Evolutionary conservation across 192 early-diverging fungal species (phyloP), one percentile per base, ranked within the genome.

Genomic region (Backusella psychrophila): DNA sequence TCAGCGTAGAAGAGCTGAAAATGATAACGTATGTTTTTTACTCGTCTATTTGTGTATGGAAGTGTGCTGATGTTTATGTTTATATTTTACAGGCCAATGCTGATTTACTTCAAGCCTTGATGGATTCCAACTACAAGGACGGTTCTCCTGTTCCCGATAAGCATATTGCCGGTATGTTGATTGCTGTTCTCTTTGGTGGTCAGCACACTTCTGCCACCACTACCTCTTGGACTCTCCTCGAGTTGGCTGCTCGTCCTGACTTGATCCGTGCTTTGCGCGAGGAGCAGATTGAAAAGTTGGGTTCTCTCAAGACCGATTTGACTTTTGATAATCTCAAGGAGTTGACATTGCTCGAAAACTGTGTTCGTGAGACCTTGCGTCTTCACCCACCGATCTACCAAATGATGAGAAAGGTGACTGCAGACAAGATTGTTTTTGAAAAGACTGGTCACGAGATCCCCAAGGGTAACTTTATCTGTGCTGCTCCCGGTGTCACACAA

Each of bases 111-210:
- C 89, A 95, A 73, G 87, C 89, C 8, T 84, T 98, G 72, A 95
- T 96, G 91, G 86, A 91, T 70, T 89, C 92, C 63, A 88, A 85
- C 31, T 99, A 99, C 89, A 96, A 96, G 87, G 89, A 93, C 78
- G 97, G 97, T 39, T 88, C 89, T 71, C 85, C 86, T 42, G 81
- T 97, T 83, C 90, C 94, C 33, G 94, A 98, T 80, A 83, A 90
- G 44, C 94, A 95, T 69, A 86, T 95, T 72, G 93, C 96, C 29
- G 94, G 96, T 89, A 92, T 99, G 90, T 93, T 98, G 93, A 99
- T 99, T 88, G 98, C 98, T 23, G 80, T 95, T 59, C 87, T 99
- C 65, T 95, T 99, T 91, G 98, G 94, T 39, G 98, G 98, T n/a
- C 97, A 98, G 83, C 98, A 99, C 84, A 98, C 98, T 6, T 90